Conservation (phyloP, 2,329 filamentous ascomycete genomes). For the Bipolaris gigantea region DNA sequence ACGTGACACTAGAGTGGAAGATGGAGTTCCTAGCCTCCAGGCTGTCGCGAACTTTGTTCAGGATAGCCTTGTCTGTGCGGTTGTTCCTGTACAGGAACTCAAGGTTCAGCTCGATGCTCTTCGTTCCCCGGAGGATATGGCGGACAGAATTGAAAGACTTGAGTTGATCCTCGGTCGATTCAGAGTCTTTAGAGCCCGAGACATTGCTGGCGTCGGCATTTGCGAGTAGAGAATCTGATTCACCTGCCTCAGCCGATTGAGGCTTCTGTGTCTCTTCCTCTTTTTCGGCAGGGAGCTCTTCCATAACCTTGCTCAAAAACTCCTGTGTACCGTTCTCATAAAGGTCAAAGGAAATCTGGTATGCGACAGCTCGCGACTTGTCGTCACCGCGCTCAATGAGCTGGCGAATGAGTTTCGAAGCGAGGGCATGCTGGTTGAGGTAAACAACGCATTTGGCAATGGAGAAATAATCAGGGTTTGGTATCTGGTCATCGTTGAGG, state of each 20-base stretch:
- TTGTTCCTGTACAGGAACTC: conserved; percentile 97
- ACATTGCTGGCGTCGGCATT: conserved; percentile 57
- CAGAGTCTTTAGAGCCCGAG: conserved; percentile 53
- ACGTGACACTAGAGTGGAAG: conserved; percentile 95
- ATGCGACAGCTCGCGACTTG: conserved; percentile 80
- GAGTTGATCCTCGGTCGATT: conserved; percentile 53
- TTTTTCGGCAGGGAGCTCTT: conserved; percentile 66
- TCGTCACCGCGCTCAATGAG: conserved; percentile 79
- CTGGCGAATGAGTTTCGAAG: conserved; percentile 79
- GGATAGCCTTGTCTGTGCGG: conserved; percentile 84
- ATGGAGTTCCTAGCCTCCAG: conserved; percentile 96
- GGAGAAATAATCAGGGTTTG: conserved; percentile 93
- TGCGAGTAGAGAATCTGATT: conserved; percentile 61
- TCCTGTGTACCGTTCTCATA: conserved; percentile 99
- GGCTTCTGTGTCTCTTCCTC: conserved; percentile 48
- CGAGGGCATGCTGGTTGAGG: conserved; percentile 87
- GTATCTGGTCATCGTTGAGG: conserved; percentile 90
- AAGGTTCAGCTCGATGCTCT: conserved; percentile 90
- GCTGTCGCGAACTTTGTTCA: conserved; percentile 96
- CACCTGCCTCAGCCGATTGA: conserved; percentile 50
- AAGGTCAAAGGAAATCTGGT: conserved; percentile 96
- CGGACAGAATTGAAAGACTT: conserved; percentile 61
- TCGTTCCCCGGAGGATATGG: conserved; percentile 78
- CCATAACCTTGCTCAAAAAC: conserved; percentile 86
- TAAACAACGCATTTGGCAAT: conserved; percentile 98